Base-by-base conservation (phyloP, 139 green algal species). In the Chlamydomonas asymmetrica region DNA sequence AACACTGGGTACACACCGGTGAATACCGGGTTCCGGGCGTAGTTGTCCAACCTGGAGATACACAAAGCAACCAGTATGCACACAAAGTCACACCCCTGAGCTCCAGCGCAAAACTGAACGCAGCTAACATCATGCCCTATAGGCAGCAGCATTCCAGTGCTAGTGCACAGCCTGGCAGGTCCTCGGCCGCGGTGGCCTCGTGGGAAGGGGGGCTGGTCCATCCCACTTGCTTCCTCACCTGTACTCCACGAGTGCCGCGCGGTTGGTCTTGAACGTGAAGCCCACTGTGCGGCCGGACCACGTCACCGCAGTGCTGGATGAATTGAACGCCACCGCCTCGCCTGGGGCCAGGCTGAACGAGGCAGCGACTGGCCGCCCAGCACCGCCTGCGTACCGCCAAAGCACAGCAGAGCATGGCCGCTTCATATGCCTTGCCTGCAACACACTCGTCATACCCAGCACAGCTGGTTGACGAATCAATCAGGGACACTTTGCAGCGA, bases 1-100 rank as follows among this genome's bases (percentile, higher is more conserved):
- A 57, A 79, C 0, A 84, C 74, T 0, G 78, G 74, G 13, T 66
- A 60, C 10, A 63, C 63, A 16, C 82, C 82, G n/a, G 56, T 73
- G 29, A 63, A 82, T 0, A 84, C 57, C 27, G 57, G 59, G 8
- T 67, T 22, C 2, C 59, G 62, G 22, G 69, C 56, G 9, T 80
- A 63, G 49, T 77, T 40, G 7, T 82, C 75, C 38, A 86, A 39
- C 43, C 70, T 7, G 16, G 13, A 18, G 13, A 6, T 45, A 31
- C 16, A 56, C 50, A 25, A 64, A 3, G 48, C 35, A 59, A 2
- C 20, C 40, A 22, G 40, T 50, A 27, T 23, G 52, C 32, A 3
- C 34, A 25, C 52, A 38, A 29, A 63, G 13, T 29, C 22, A 43
- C 5, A 48, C 32, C 20, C 29, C 22, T 32, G 34, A 41, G 23